phyloP scores from a whole-genome alignment of 1,139 yeast genomes.

The Kodamaea arcana region DNA sequence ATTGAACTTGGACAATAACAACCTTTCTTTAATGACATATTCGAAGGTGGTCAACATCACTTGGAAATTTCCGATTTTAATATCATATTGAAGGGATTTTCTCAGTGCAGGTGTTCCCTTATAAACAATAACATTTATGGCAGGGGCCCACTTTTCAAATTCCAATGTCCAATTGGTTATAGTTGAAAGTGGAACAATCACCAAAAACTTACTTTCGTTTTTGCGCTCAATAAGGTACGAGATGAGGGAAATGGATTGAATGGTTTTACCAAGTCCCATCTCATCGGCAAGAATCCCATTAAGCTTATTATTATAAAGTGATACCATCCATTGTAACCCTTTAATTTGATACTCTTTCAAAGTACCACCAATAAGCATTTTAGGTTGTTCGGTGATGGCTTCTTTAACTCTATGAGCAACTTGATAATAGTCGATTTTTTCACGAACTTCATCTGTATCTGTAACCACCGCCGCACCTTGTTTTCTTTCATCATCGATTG shows the following conservation, averaged over 20 bases:
- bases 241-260: slow-evolving; percentile 75
- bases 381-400: slow-evolving; percentile 60
- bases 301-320: slow-evolving; percentile 84
- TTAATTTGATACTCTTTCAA: slow-evolving; percentile 90
- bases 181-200: slow-evolving; percentile 80
- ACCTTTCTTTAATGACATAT: slow-evolving; percentile 71
- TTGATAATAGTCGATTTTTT: slow-evolving; percentile 69
- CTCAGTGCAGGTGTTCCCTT: slow-evolving; percentile 74
- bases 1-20: slow-evolving; percentile 59
- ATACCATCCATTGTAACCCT: slow-evolving; percentile 98
- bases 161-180: slow-evolving; percentile 83
- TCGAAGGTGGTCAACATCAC: slow-evolving; percentile 77
- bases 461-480: slow-evolving; percentile 20
- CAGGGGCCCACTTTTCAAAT: slow-evolving; percentile 86
- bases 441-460: slow-evolving; percentile 46
- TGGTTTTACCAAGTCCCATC: slow-evolving; percentile 89
- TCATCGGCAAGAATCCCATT: slow-evolving; percentile 95
- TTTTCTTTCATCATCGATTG: slow-evolving; percentile 14
- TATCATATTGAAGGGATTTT: slow-evolving; percentile 57
- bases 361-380: slow-evolving; percentile 75
- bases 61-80: slow-evolving; percentile 66
- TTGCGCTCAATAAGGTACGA: slow-evolving; percentile 73
- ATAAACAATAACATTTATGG: slow-evolving; percentile 61
- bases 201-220: slow-evolving; percentile 67
- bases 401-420: slow-evolving; percentile 76